Evolutionary conservation across 768 basidiomycete genomes (phyloP).

Genomic region (Pulveroboletus sp.): DNA sequence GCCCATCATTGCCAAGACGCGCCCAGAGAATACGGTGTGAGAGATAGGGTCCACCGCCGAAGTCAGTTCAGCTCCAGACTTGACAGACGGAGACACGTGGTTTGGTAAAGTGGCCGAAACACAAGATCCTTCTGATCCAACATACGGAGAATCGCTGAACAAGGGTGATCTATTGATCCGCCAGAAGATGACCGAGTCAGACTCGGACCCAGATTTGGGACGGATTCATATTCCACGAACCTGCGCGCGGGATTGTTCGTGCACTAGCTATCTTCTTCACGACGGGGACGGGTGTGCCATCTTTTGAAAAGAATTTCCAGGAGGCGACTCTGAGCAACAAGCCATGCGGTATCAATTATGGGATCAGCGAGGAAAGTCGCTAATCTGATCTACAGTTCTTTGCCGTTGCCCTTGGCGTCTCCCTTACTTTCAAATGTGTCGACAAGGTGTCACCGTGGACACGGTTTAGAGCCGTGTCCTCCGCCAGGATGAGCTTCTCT

Average conservation of each 20-base stretch:
- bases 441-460: not conserved
- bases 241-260: not conserved
- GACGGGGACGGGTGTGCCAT: conserved; percentile 9
- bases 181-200: conserved; percentile 10
- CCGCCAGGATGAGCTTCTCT: conserved; percentile 22
- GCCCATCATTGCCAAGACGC: not conserved
- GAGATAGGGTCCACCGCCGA: not conserved
- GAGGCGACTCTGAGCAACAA: not conserved
- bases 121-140: conserved; percentile 4
- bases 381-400: conserved; percentile 4
- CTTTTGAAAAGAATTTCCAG: not conserved
- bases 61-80: not conserved
- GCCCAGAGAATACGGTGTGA: not conserved
- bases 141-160: not conserved
- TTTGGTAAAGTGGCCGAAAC: not conserved
- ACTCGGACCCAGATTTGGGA: conserved; percentile 4
- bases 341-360: not conserved
- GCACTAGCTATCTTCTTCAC: conserved; percentile 10
- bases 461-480: conserved; percentile 6
- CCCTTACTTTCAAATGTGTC: not conserved
- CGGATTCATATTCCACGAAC: not conserved
- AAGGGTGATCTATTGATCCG: not conserved
- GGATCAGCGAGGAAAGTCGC: conserved; percentile 10
- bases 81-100: not conserved
- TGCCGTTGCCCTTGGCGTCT: conserved; percentile 1